Percentiles rank a stretch among this genome's conserved stretches.
Conservation (phyloP, 257 asterid genomes). For the Jacaranda mimosifolia region DNA sequence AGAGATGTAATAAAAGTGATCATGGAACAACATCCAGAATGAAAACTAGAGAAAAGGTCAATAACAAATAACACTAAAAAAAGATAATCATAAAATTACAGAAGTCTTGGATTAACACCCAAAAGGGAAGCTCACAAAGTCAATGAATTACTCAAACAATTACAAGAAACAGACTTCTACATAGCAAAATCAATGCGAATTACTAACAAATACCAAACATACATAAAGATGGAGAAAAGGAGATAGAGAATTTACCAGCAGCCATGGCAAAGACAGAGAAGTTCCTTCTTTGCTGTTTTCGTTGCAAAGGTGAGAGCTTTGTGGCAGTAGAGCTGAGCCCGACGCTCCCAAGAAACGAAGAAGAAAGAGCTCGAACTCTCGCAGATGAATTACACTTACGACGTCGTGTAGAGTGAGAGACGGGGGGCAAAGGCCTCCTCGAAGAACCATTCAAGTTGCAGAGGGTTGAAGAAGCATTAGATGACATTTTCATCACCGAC, state of each 20-base stretch:
- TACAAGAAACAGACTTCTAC: background rate
- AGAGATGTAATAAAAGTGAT: background rate
- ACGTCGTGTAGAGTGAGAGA: conserved; percentile 56
- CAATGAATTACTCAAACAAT: conserved; percentile 12
- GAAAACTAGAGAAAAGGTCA: background rate
- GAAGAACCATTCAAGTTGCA: conserved; percentile 78
- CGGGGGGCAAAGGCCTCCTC: conserved; percentile 54
- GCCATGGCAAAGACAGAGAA: conserved; percentile 80
- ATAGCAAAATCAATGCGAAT: background rate
- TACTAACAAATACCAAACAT: background rate
- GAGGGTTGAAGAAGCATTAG: conserved; percentile 70
- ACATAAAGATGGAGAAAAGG: background rate
- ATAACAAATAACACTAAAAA: background rate
- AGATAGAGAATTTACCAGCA: conserved; percentile 55
- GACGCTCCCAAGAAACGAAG: conserved; percentile 63
- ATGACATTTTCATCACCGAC: conserved; percentile 62
- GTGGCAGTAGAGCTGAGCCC: conserved; percentile 45
- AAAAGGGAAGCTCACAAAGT: conserved; percentile 15
- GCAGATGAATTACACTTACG: conserved; percentile 41
- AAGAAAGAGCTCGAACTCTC: conserved; percentile 57
- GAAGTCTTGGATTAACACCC: background rate
- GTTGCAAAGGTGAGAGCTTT: conserved; percentile 49
- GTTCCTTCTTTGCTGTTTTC: conserved; percentile 44
- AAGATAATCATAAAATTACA: background rate
- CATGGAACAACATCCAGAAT: conserved; percentile 3